Conservation (phyloP, 306 rosid species). For the Pterocarpus santalinus region DNA sequence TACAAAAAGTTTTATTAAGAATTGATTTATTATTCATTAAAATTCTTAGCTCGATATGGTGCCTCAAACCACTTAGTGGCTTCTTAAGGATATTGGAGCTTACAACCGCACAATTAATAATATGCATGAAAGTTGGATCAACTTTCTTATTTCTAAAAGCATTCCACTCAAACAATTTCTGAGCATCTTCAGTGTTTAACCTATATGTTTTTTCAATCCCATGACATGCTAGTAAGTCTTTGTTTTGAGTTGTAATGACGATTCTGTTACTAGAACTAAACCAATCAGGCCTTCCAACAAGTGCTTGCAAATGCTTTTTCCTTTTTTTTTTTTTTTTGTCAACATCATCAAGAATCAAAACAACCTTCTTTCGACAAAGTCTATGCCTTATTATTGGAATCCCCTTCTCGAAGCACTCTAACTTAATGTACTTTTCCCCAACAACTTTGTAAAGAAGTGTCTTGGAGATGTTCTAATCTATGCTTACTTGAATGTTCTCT, state of each 20-base stretch:
- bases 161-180: conserved; percentile 37
- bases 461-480: conserved; percentile 35
- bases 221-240: conserved; percentile 27
- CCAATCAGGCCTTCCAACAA: conserved; percentile 36
- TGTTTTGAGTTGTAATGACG: too few relatives aligned
- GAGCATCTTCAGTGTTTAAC: neutral
- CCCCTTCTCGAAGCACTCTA: neutral
- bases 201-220: neutral
- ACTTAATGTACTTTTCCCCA: conserved; percentile 1
- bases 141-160: conserved; percentile 8
- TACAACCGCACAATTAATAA: neutral
- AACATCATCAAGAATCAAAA: conserved; percentile 47
- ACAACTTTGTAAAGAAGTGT: conserved; percentile 2
- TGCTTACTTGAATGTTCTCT: too few relatives aligned
- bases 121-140: neutral
- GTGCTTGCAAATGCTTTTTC: neutral
- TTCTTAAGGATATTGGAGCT: too few relatives aligned
- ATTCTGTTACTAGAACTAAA: too few relatives aligned
- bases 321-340: too few relatives aligned
- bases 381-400: too few relatives aligned
- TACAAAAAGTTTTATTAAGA: too few relatives aligned
- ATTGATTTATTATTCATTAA: too few relatives aligned
- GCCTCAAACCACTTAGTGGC: too few relatives aligned
- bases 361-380: too few relatives aligned
- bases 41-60: too few relatives aligned